Evolutionary conservation across 164 flowering plant genomes (phyloP).

Genomic region (Nelumbo lutea): DNA sequence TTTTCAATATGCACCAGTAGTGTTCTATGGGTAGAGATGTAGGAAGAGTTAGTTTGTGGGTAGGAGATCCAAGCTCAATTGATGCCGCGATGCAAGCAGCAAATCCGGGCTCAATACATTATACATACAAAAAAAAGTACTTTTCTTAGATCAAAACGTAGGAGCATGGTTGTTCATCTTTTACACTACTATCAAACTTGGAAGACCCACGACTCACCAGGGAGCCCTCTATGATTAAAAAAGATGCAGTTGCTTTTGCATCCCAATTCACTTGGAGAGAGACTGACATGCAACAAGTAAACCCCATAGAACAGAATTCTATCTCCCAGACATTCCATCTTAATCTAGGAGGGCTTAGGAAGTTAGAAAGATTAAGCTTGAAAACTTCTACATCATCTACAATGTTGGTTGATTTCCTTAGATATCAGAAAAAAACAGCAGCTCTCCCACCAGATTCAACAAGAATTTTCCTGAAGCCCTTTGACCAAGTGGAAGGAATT

Average conservation of each 20-base stretch:
- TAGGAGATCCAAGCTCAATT: too few species aligned
- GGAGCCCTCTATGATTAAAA: neutral
- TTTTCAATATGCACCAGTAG: too few species aligned
- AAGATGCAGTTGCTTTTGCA: conserved; percentile 11
- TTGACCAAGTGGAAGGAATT: conserved; percentile 9
- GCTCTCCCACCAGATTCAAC: conserved; percentile 12
- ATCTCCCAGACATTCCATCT: conserved; percentile 19
- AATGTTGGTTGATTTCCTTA: neutral
- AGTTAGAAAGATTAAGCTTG: conserved; percentile 2
- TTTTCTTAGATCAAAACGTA: too few species aligned
- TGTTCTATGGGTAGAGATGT: too few species aligned
- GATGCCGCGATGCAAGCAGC: too few species aligned
- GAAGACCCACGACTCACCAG: conserved; percentile 11
- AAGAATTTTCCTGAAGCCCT: conserved; percentile 13
- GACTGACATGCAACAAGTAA: conserved; percentile 10
- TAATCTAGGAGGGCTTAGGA: conserved; percentile 3
- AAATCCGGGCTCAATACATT: too few species aligned
- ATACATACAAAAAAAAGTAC: too few species aligned
- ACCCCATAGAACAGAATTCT: conserved; percentile 17
- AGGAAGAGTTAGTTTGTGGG: too few species aligned
- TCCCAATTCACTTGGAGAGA: conserved; percentile 12
- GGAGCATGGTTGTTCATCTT: too few species aligned
- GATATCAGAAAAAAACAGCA: conserved; percentile 11
- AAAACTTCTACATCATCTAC: conserved; percentile 17
- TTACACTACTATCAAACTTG: too few species aligned